Evolutionary conservation across 2,329 filamentous ascomycete species (phyloP).

Genomic region (Blumeriella jaapii): DNA sequence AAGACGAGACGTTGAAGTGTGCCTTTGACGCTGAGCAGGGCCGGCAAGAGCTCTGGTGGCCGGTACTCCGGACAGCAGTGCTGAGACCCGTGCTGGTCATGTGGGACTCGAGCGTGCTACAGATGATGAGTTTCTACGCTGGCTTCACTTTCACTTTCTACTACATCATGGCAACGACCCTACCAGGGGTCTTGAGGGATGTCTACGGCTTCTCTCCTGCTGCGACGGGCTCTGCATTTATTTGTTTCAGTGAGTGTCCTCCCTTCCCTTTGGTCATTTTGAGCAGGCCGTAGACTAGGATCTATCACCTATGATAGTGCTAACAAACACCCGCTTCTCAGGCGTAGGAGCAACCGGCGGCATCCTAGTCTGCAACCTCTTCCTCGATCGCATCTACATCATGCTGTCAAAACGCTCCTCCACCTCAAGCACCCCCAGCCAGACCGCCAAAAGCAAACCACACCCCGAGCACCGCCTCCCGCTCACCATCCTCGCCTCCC

Average conservation of each 20-base stretch:
- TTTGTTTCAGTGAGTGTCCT: slow-evolving; percentile 36
- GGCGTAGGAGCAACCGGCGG: slow-evolving; percentile 26
- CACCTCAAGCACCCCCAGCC: slow-evolving; percentile 2
- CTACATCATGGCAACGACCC: slow-evolving; percentile 35
- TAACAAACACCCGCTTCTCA: too few relatives aligned
- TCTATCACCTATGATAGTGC: too few relatives aligned
- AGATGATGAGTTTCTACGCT: slow-evolving; percentile 31
- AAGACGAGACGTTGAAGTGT: slow-evolving; percentile 31
- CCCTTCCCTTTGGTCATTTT: background rate
- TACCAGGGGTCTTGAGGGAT: slow-evolving; percentile 32
- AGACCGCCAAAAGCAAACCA: slow-evolving; percentile 8
- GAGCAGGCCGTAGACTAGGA: too few relatives aligned
- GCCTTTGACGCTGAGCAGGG: slow-evolving; percentile 39
- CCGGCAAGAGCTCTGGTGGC: slow-evolving; percentile 33
- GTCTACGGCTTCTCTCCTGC: slow-evolving; percentile 35
- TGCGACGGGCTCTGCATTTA: slow-evolving; percentile 39
- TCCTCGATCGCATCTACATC: slow-evolving; percentile 23
- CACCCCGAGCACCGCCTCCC: slow-evolving; percentile 52
- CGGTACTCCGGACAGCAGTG: slow-evolving; percentile 26
- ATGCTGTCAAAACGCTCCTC: slow-evolving; percentile 3
- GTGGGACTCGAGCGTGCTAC: slow-evolving; percentile 40
- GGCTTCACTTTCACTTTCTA: slow-evolving; percentile 33
- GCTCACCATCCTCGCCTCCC: slow-evolving; percentile 39
- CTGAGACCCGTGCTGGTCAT: slow-evolving; percentile 32
- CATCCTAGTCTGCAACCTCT: slow-evolving; percentile 31